Conservation (phyloP, 164 flowering plant genomes). For the Annona cherimola region DNA sequence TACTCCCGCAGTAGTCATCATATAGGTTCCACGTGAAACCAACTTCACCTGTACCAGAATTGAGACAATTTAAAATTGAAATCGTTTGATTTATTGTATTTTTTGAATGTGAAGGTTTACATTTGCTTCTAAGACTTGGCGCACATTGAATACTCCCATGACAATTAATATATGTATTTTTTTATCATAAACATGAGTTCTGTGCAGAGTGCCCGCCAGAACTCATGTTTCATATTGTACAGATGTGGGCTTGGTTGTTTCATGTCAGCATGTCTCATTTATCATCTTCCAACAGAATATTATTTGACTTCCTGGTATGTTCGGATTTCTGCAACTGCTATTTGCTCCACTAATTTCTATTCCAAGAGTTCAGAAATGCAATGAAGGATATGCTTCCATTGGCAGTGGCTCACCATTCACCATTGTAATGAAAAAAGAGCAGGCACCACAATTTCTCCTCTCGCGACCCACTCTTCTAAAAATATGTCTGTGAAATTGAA, state of each 20-base stretch:
- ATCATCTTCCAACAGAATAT: slow-evolving; percentile 53
- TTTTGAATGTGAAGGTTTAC: background rate
- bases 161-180: too few species aligned
- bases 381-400: slow-evolving; percentile 98
- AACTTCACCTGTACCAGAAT: too few species aligned
- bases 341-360: slow-evolving; percentile 81
- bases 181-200: too few species aligned
- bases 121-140: background rate
- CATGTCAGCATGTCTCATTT: background rate
- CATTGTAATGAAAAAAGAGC: slow-evolving; percentile 77
- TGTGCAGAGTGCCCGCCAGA: too few species aligned
- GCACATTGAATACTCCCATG: background rate
- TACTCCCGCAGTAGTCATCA: too few species aligned
- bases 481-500: background rate
- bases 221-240: background rate
- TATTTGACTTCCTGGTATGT: slow-evolving; percentile 83
- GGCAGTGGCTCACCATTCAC: slow-evolving; percentile 98
- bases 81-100: background rate
- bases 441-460: slow-evolving; percentile 34
- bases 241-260: background rate
- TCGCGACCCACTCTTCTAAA: background rate
- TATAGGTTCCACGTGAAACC: too few species aligned
- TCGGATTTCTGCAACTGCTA: slow-evolving; percentile 75
- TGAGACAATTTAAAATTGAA: too few species aligned
- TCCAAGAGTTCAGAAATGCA: slow-evolving; percentile 86